Conservation (phyloP, 257 asterid genomes). For the Solanum medicagineum region DNA sequence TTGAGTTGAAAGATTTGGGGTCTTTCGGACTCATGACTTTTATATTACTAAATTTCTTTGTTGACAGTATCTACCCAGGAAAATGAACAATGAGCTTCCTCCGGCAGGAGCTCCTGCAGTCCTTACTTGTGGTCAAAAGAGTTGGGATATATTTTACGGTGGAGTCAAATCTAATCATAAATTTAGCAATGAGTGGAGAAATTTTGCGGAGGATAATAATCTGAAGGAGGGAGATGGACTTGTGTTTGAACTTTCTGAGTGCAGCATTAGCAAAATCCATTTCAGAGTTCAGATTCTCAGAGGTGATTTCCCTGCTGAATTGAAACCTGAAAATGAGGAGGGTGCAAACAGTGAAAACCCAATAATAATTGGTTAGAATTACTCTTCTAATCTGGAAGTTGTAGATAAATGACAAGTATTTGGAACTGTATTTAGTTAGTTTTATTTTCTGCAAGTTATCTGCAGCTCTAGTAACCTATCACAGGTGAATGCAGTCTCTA, state of each 20-base stretch:
- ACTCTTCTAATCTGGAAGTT: neutral
- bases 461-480: neutral
- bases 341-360: neutral
- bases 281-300: slow-evolving; percentile 26
- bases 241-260: slow-evolving; percentile 36
- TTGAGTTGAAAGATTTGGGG: neutral
- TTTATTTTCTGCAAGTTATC: neutral
- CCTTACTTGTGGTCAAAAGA: slow-evolving; percentile 18
- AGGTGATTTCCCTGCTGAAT: slow-evolving; percentile 10
- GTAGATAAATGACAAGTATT: neutral
- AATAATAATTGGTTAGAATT: neutral
- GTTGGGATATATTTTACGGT: slow-evolving; percentile 19
- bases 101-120: slow-evolving; percentile 4
- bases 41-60: neutral
- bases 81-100: slow-evolving; percentile 7
- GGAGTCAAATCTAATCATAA: neutral
- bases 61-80: slow-evolving; percentile 8
- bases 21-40: neutral
- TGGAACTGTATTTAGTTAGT: neutral
- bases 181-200: slow-evolving; percentile 18
- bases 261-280: neutral
- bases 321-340: neutral
- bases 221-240: slow-evolving; percentile 34
- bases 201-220: slow-evolving; percentile 22
- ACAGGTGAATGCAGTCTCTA: neutral